A percentile compares a stretch with the other conserved stretches of the same genome.
phyloP scores from a whole-genome alignment of 2,329 filamentous ascomycete genomes.

The Calonectria pauciramosa region DNA sequence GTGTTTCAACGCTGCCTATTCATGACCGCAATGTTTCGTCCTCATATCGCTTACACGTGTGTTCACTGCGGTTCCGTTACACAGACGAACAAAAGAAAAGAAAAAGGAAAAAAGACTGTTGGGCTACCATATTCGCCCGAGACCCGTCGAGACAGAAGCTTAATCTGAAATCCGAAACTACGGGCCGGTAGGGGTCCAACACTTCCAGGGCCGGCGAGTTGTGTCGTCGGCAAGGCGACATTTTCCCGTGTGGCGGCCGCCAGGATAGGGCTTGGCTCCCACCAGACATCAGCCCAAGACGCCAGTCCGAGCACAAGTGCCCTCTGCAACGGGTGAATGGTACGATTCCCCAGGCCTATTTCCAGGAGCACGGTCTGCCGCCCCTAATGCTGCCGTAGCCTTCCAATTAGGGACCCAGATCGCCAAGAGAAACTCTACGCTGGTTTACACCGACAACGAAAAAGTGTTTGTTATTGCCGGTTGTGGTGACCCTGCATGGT shows the following conservation, averaged over 20 bases:
- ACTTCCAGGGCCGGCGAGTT: not conserved
- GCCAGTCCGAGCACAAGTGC: slow-evolving; percentile 29
- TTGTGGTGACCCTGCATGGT: not conserved
- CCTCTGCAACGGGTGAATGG: slow-evolving; percentile 5
- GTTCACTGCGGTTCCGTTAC: not conserved
- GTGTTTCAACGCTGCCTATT: not conserved
- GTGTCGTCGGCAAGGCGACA: not conserved
- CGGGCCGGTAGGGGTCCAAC: not conserved
- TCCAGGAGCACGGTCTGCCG: not conserved
- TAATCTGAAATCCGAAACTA: not conserved
- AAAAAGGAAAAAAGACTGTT: not conserved
- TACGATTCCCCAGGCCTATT: slow-evolving; percentile 13
- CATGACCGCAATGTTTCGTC: slow-evolving; percentile 10
- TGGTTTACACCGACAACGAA: not conserved
- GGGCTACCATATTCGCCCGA: not conserved
- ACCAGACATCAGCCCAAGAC: slow-evolving; percentile 9
- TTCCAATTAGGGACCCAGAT: not conserved
- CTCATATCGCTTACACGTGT: not conserved
- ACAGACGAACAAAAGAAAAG: not conserved
- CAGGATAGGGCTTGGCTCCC: slow-evolving; percentile 3
- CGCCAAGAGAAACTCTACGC: not conserved
- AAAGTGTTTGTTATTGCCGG: not conserved
- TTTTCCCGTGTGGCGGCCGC: slow-evolving; percentile 18
- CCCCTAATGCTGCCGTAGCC: not conserved
- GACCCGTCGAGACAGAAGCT: not conserved